Percentiles rank a stretch among this genome's conserved stretches.
Evolutionary conservation across 148 eudicot species (phyloP).

Genomic region (Fagopyrum tataricum): DNA sequence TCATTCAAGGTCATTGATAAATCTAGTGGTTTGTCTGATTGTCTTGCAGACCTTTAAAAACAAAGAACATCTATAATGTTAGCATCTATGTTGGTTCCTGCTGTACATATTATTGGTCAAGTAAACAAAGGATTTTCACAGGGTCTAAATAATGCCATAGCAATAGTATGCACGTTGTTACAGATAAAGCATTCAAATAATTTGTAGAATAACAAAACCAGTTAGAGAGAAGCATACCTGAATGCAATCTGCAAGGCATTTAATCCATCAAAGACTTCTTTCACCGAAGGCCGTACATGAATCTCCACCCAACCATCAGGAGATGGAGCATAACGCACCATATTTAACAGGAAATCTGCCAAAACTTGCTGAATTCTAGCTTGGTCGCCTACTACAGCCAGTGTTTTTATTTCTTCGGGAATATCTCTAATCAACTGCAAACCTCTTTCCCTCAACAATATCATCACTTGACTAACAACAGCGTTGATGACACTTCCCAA

Average conservation of each 20-base stretch:
- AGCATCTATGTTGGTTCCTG: too few species aligned
- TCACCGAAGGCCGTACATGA: conserved; percentile 61
- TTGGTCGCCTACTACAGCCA: conserved; percentile 76
- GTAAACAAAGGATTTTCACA: too few species aligned
- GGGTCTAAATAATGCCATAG: too few species aligned
- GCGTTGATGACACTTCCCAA: conserved; percentile 79
- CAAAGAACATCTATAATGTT: too few species aligned
- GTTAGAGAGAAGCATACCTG: conserved; percentile 40
- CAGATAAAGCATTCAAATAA: neutral
- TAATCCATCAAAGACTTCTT: conserved; percentile 43
- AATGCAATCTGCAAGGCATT: conserved; percentile 50
- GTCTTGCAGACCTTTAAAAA: too few species aligned
- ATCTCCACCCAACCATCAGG: conserved; percentile 93
- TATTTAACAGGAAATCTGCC: conserved; percentile 66
- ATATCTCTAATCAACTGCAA: conserved; percentile 80
- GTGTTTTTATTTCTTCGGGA: conserved; percentile 76
- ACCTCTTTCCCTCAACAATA: conserved; percentile 63
- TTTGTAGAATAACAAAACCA: neutral
- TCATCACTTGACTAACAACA: conserved; percentile 88
- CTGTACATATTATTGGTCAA: too few species aligned
- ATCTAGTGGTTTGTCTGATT: too few species aligned
- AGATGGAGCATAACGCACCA: conserved; percentile 81
- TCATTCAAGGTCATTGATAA: too few species aligned
- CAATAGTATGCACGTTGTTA: neutral
- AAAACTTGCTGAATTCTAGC: conserved; percentile 74